Evolutionary conservation across 2,329 filamentous ascomycete species (phyloP), one percentile per base, ranked within the genome.

Genomic region (Colletotrichum australisinense): DNA sequence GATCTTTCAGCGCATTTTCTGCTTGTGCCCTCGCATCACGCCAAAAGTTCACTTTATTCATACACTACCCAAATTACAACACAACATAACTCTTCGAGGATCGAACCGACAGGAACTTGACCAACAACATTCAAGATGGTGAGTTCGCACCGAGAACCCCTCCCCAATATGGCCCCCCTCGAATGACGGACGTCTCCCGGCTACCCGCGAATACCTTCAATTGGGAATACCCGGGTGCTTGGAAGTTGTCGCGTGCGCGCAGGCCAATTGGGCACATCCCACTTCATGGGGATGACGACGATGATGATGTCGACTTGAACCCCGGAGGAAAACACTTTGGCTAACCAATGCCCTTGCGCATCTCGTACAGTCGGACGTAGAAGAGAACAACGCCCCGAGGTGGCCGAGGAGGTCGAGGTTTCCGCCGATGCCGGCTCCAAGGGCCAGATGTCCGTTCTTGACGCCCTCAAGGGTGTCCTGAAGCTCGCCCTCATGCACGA

Each of bases 401-500:
- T 91, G 84, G 85, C 87, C 83, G 91, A 93, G 85, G 97, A 98
- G 91, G 95, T 98, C 87, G 96, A 98, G 89, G 95, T 98, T 85
- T 93, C 93, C 84, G 95, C 94, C 87, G 95, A 98, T 89, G 93
- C 93, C 85, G 92, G 92, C 85, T 89, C 89, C 84, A 94, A 95
- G 87, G 94, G 94, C 83, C 95, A 95, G 90, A 98, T 99, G 95
- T 95, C 94, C 85, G 95, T 98, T 83, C 93, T 98, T 81, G 97
- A 99, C 83, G 97, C 97, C 81, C 94, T 99, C 83, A 99, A 99
- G 92, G 97, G 97, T 86, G 97, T 98, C 79, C 92, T 99, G 85
- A 98, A 98, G 91, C 94, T 98, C 85, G 93, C 97, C 78, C 94
- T 99, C 82, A 98, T 98, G 93, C 96, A 99, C 93, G 97, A 99